Conservation (phyloP, 257 asterid genomes). For the Lavandula angustifolia region DNA sequence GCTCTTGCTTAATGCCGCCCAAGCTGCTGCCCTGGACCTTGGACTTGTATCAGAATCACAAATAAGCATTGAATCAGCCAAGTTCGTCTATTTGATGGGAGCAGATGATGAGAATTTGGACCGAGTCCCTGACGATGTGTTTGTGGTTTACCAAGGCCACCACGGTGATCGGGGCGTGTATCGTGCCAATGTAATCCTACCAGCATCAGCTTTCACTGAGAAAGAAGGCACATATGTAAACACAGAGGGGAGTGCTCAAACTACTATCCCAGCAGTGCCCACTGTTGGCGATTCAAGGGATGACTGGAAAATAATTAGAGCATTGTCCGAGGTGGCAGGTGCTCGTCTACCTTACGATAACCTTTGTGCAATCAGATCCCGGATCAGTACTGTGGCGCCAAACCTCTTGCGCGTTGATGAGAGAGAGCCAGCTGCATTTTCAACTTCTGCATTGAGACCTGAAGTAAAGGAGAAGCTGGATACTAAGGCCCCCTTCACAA, state of each 20-base stretch:
- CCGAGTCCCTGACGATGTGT: conserved; percentile 76
- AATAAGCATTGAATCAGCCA: conserved; percentile 68
- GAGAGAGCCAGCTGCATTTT: conserved; percentile 75
- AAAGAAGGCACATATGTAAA: conserved; percentile 91
- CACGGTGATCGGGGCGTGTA: conserved; percentile 89
- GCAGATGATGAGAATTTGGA: conserved; percentile 87
- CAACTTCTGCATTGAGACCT: conserved; percentile 71
- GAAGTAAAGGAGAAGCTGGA: conserved; percentile 54
- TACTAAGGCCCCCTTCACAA: conserved; percentile 50
- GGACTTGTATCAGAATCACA: conserved; percentile 89
- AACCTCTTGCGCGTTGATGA: conserved; percentile 77
- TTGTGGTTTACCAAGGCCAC: conserved; percentile 98
- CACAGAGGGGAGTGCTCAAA: conserved; percentile 93
- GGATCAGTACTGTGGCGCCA: conserved; percentile 82
- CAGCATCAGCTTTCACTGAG: conserved; percentile 89
- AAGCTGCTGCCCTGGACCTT: conserved; percentile 97
- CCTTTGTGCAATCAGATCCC: conserved; percentile 58
- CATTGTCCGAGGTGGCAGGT: conserved; percentile 84
- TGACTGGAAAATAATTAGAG: conserved; percentile 92
- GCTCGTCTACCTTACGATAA: conserved; percentile 60
- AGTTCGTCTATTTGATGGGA: conserved; percentile 90
- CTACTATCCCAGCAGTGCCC: conserved; percentile 89
- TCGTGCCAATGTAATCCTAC: conserved; percentile 92
- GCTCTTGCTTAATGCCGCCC: conserved; percentile 82
- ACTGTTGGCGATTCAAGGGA: conserved; percentile 97